These are phyloP conservation scores for Meira nashicola DNA, from an alignment of 1,284 basidiomycete species.

Conservation along the genomic window DNA sequence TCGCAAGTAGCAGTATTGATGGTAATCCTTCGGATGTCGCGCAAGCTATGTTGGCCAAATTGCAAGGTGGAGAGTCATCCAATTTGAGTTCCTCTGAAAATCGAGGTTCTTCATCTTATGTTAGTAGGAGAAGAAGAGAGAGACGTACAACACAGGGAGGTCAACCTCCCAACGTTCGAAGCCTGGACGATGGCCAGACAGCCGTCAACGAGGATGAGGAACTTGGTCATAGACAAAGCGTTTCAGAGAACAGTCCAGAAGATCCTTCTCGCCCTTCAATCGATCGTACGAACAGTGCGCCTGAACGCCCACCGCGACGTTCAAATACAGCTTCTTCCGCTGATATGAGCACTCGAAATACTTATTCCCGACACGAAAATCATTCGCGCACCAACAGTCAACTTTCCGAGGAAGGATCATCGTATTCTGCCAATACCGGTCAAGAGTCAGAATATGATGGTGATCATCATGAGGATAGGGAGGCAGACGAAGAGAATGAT, in stretches of 20 bases:
- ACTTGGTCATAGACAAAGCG: conserved; percentile 2
- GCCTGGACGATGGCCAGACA: background rate
- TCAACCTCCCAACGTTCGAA: background rate
- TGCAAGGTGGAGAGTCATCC: conserved; percentile 29
- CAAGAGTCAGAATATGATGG: conserved; percentile 4
- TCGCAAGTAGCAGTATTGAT: conserved; percentile 1
- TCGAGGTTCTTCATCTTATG: conserved; percentile 7
- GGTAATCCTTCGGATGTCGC: conserved; percentile 37
- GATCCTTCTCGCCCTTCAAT: background rate
- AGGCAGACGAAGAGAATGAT: background rate
- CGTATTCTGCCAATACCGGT: background rate
- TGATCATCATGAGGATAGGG: background rate
- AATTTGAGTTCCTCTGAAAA: background rate
- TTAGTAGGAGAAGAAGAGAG: conserved; percentile 12
- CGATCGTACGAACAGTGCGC: background rate
- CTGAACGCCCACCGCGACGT: background rate
- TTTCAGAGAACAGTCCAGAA: background rate
- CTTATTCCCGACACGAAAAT: background rate
- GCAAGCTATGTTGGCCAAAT: conserved; percentile 43
- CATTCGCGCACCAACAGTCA: background rate
- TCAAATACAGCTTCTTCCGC: background rate
- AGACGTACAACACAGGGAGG: conserved; percentile 11
- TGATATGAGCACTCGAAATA: background rate
- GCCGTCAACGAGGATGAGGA: conserved; percentile 7
- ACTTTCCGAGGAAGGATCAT: background rate